Evolutionary conservation across 2,329 filamentous ascomycete genomes (phyloP).

Genomic region (Fusarium robinianum): DNA sequence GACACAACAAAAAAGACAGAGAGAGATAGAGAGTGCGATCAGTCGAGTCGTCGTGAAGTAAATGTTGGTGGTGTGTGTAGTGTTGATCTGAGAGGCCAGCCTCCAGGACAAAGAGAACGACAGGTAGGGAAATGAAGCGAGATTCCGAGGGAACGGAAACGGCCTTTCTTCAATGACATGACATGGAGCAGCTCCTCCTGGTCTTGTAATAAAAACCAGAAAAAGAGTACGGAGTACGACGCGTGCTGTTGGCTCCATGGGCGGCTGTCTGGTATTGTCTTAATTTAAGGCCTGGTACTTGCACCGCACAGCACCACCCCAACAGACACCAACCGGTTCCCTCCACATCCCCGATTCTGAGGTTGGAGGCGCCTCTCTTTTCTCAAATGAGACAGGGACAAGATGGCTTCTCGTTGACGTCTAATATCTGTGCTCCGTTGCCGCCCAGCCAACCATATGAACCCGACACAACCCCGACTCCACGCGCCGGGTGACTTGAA

Average conservation of each 20-base stretch:
- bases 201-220: slow-evolving; percentile 14
- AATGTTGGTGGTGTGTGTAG: no score
- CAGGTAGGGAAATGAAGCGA: slow-evolving; percentile 10
- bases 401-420: slow-evolving; percentile 23
- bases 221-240: slow-evolving; percentile 24
- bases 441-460: slow-evolving; percentile 20
- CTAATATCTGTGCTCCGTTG: slow-evolving; percentile 24
- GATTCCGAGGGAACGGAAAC: slow-evolving; percentile 20
- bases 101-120: slow-evolving; percentile 12
- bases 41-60: no score
- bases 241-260: slow-evolving; percentile 21
- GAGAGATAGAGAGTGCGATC: slow-evolving; percentile 4
- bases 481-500: neutral
- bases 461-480: neutral
- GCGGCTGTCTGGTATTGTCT: slow-evolving; percentile 14
- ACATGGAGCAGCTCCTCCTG: slow-evolving; percentile 7
- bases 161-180: slow-evolving; percentile 28
- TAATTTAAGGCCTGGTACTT: slow-evolving; percentile 35
- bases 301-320: slow-evolving; percentile 18
- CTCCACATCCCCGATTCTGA: slow-evolving; percentile 22
- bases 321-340: slow-evolving; percentile 20
- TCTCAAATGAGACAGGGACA: slow-evolving; percentile 35
- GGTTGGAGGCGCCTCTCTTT: slow-evolving; percentile 28
- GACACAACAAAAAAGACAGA: neutral
- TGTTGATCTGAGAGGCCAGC: no score